Evolutionary conservation across 1,284 basidiomycete species (phyloP).

Genomic region (Apiotrichum sp.): DNA sequence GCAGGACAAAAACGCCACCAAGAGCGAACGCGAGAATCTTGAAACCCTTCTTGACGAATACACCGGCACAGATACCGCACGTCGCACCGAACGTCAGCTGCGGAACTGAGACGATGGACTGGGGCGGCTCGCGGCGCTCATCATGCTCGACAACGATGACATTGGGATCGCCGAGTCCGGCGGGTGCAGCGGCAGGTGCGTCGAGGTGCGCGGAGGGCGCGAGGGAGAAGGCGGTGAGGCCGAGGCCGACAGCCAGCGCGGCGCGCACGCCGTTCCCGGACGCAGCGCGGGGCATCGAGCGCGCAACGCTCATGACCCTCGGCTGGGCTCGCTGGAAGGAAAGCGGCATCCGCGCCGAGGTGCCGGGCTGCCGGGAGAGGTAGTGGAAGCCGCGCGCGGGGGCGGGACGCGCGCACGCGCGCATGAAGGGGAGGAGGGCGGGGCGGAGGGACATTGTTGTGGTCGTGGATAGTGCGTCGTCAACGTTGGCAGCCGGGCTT

Average conservation of each 20-base stretch:
- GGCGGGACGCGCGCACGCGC: conserved; percentile 2
- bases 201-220: conserved; percentile 6
- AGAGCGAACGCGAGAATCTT: conserved; percentile 74
- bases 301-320: background rate
- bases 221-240: conserved; percentile 22
- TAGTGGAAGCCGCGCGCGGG: conserved; percentile 19
- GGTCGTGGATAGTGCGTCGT: background rate
- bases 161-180: background rate
- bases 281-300: conserved; percentile 6
- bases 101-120: conserved; percentile 60
- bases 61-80: conserved; percentile 78
- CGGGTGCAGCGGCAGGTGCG: conserved; percentile 5
- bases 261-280: background rate
- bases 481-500: too few relatives aligned
- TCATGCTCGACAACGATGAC: background rate
- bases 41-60: conserved; percentile 91
- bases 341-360: background rate
- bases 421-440: conserved; percentile 22
- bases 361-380: conserved; percentile 5
- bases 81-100: conserved; percentile 83
- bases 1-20: conserved; percentile 75
- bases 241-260: conserved; percentile 30
- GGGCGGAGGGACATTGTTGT: conserved; percentile 25
- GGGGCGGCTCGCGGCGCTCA: background rate
- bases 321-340: background rate